Evolutionary conservation across 805 yeast genomes (phyloP).

Genomic region (Kuraishia ogatae): DNA sequence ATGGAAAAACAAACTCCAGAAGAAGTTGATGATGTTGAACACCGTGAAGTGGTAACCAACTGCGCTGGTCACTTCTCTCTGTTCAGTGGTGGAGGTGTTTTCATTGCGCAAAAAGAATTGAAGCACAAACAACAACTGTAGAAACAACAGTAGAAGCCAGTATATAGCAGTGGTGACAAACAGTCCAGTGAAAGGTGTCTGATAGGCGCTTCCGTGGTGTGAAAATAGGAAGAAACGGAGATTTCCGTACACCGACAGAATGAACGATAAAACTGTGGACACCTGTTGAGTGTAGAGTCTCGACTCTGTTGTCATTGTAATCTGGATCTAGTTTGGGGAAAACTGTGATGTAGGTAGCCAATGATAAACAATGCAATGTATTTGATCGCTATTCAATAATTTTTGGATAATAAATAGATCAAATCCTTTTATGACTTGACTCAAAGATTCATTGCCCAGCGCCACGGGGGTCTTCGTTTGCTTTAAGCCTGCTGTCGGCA

Average conservation of each 20-base stretch:
- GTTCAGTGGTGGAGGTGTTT: slow-evolving; percentile 12
- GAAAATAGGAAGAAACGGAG: slow-evolving; percentile 50
- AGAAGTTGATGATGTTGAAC: slow-evolving; percentile 50
- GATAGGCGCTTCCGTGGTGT: slow-evolving; percentile 31
- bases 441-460: background rate
- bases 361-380: no score
- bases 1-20: slow-evolving; percentile 59
- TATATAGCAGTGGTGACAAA: slow-evolving; percentile 38
- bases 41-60: slow-evolving; percentile 56
- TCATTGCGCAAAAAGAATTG: slow-evolving; percentile 29
- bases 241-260: slow-evolving; percentile 47
- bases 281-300: slow-evolving; percentile 26
- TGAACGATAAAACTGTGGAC: slow-evolving; percentile 43
- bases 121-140: slow-evolving; percentile 43
- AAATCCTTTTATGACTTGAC: no score
- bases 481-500: background rate
- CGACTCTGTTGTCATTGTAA: slow-evolving; percentile 9
- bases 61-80: slow-evolving; percentile 23
- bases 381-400: no score
- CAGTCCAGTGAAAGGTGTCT: slow-evolving; percentile 67
- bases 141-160: slow-evolving; percentile 46
- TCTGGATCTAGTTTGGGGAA: no score
- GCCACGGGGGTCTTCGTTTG: background rate
- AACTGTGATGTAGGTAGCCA: background rate
- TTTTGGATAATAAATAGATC: background rate